These are phyloP conservation scores for Zasmidium citrigriseum DNA, from an alignment of 2,329 filamentous ascomycete species.

Conservation along the genomic window DNA sequence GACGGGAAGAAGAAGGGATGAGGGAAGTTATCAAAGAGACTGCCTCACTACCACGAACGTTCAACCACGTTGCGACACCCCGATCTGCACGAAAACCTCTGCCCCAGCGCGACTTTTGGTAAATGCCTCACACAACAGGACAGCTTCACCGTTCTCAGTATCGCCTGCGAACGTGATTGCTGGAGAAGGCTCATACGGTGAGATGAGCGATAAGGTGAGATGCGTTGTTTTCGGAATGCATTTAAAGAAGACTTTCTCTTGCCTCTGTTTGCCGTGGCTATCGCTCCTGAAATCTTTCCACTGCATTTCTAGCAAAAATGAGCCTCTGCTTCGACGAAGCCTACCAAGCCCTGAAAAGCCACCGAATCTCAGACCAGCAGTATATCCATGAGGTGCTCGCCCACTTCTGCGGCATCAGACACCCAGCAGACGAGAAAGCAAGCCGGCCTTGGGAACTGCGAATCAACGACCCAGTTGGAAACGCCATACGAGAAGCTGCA, in stretches of 20 bases:
- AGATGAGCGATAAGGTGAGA: background rate
- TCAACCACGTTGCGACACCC: background rate
- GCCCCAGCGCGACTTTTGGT: constrained; percentile 1
- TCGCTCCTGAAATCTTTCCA: background rate
- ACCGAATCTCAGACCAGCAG: constrained; percentile 14
- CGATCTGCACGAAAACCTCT: background rate
- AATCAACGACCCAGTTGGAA: constrained; percentile 20
- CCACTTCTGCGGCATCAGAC: constrained; percentile 15
- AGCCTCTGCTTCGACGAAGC: constrained; percentile 23
- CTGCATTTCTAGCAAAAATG: constrained; percentile 4
- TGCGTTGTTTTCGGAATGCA: constrained; percentile 2
- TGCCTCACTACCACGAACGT: too few relatives aligned
- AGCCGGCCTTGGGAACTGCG: constrained; percentile 16
- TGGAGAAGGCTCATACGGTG: background rate
- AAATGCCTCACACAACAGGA: constrained; percentile 1
- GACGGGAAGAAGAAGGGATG: too few relatives aligned
- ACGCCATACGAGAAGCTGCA: constrained; percentile 20
- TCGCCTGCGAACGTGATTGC: background rate
- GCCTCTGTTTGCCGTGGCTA: background rate
- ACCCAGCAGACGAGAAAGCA: constrained; percentile 14
- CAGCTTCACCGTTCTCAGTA: background rate
- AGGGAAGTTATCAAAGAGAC: too few relatives aligned
- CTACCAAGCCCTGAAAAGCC: constrained; percentile 14
- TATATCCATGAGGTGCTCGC: constrained; percentile 20
- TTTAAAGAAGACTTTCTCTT: background rate